Percentiles rank a stretch among this genome's conserved stretches.
Evolutionary conservation across 192 early-diverging fungal genomes (phyloP).

Genomic region (Neocallimastix lanati): DNA sequence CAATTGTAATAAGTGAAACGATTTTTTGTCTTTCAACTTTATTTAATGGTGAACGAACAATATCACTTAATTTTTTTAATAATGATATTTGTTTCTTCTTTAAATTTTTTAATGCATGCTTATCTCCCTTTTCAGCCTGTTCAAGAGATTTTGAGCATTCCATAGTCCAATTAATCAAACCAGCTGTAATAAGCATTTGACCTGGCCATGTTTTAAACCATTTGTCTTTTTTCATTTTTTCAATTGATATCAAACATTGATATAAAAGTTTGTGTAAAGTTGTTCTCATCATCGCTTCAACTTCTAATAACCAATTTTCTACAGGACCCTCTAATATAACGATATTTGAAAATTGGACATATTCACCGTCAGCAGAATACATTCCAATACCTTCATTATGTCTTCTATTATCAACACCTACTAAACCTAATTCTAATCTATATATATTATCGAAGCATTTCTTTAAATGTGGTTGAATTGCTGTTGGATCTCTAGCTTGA

Average conservation of each 20-base stretch:
- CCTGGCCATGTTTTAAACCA: constrained; percentile 46
- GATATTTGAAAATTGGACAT: constrained; percentile 27
- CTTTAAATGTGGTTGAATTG: neutral
- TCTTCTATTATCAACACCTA: constrained; percentile 23
- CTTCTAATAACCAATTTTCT: constrained; percentile 29
- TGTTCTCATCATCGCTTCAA: constrained; percentile 26
- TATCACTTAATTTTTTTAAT: constrained; percentile 32
- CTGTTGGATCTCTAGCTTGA: neutral
- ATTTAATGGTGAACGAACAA: constrained; percentile 27
- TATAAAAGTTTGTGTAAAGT: constrained; percentile 28
- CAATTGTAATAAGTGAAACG: constrained; percentile 36
- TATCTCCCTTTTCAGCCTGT: constrained; percentile 38
- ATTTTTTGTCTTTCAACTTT: constrained; percentile 42
- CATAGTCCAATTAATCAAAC: constrained; percentile 33
- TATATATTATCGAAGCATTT: neutral
- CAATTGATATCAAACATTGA: constrained; percentile 22
- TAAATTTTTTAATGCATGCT: constrained; percentile 27
- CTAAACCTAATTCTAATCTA: constrained; percentile 4
- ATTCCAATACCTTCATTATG: constrained; percentile 35
- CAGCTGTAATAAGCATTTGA: constrained; percentile 30
- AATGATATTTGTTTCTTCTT: constrained; percentile 36
- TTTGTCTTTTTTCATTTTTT: constrained; percentile 40
- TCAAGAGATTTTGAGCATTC: constrained; percentile 34
- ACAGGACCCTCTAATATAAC: constrained; percentile 34
- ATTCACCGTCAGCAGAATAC: constrained; percentile 43